phyloP scores from a whole-genome alignment of 2,329 filamentous ascomycete species.

The Lachnellula cervina region DNA sequence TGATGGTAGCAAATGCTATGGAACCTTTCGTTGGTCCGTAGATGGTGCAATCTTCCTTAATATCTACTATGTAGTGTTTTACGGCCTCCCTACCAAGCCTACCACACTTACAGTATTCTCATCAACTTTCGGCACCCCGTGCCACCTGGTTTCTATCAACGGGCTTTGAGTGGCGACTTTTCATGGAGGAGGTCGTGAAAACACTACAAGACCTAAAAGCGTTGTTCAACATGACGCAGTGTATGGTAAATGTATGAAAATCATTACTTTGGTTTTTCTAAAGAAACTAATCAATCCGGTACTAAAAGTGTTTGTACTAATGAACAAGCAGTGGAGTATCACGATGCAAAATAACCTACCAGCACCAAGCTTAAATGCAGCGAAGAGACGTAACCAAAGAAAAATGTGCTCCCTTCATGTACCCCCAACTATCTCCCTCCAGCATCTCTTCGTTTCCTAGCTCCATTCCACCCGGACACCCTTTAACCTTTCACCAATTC shows the following conservation, averaged over 20 bases:
- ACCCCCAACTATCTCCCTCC: not conserved
- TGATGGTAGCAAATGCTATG: constrained; percentile 4
- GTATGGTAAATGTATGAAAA: not conserved
- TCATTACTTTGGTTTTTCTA: not conserved
- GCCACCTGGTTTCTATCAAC: not conserved
- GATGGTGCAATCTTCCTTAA: not conserved
- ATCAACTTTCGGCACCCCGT: too few species aligned
- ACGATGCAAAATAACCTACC: not conserved
- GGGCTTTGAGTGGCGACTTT: too few species aligned
- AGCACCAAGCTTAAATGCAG: constrained; percentile 1
- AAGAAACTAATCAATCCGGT: not conserved
- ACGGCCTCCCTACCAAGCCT: too few species aligned
- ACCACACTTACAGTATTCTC: too few species aligned
- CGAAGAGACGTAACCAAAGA: not conserved
- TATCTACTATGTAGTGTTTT: too few species aligned
- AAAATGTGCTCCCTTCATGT: not conserved
- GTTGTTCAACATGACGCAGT: not conserved
- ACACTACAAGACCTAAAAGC: too few species aligned
- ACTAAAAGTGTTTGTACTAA: not conserved
- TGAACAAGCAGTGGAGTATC: not conserved
- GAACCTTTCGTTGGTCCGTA: not conserved
- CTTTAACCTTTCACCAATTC: constrained; percentile 50
- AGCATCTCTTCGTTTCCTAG: not conserved
- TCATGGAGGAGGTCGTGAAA: too few species aligned
- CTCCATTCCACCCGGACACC: too few species aligned